Evolutionary conservation across 192 early-diverging fungal species (phyloP).

Genomic region (Umbelopsis sp.): DNA sequence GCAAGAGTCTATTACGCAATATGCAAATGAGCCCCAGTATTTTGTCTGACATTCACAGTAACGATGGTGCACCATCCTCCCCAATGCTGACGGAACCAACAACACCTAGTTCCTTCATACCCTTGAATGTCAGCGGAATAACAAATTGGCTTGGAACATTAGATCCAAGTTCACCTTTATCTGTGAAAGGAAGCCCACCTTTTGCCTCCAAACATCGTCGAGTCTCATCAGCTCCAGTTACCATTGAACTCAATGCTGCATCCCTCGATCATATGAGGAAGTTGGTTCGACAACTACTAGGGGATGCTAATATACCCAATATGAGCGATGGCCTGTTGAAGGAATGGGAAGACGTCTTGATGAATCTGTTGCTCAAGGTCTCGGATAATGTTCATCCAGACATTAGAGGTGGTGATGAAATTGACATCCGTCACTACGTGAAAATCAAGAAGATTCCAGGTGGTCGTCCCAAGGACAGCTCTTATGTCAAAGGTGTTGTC

Average conservation of each 20-base stretch:
- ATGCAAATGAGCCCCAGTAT: conserved; percentile 16
- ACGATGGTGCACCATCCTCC: background rate
- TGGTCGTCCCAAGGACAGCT: conserved; percentile 72
- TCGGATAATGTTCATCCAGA: conserved; percentile 63
- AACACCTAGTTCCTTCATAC: background rate
- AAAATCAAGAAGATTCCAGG: conserved; percentile 97
- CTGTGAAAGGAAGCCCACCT: conserved; percentile 26
- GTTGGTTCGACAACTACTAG: conserved; percentile 72
- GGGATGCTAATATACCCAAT: conserved; percentile 59
- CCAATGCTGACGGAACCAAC: background rate
- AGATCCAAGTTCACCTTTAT: background rate
- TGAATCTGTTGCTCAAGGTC: conserved; percentile 69
- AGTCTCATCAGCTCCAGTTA: conserved; percentile 34
- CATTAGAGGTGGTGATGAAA: conserved; percentile 76
- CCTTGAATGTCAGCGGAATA: background rate
- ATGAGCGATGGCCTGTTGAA: conserved; percentile 19
- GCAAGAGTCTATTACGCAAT: conserved; percentile 26
- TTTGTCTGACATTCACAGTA: conserved; percentile 6
- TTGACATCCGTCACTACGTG: conserved; percentile 88
- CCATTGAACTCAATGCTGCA: conserved; percentile 59
- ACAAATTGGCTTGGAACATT: conserved; percentile 14
- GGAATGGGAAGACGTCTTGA: conserved; percentile 73
- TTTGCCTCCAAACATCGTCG: conserved; percentile 33
- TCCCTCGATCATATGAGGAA: conserved; percentile 68
- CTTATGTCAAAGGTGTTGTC: conserved; percentile 90